Evolutionary conservation across 225 moss, liverwort and hornwort genomes (phyloP), one percentile per base, ranked within the genome.

Genomic region (Anthoceros angustus): DNA sequence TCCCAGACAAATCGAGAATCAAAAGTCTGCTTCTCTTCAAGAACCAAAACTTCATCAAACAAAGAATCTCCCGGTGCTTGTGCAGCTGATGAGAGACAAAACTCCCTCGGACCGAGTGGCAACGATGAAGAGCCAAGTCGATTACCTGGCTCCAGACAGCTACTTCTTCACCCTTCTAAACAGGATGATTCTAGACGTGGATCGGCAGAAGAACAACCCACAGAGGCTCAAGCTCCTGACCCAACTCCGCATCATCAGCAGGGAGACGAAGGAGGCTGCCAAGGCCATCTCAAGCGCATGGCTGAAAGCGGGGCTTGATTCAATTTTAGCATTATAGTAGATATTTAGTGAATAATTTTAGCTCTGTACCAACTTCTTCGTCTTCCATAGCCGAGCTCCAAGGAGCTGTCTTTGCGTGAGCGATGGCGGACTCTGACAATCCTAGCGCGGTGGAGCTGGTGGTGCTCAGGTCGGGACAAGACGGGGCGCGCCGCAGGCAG

Each of bases 111-210:
- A 87, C 63, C 82, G 88, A 12, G 72, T 85, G 14, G 81, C 79
- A 70, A 70, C 80, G 23, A 89, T 98, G 2, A 67, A 84, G 68
- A 77, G 79, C 45, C 77, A 86, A 65, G 21, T 77, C 42, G 45
- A 77, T 23, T 84, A 76, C 64, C 70, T 77, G 41, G 73, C 62
- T 62, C 32, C 87, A 41, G 86, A 77, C n/a, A 61, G 95, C 63
- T 98, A 92, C 76, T 98, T 98, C 68, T 98, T 74, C 72, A 85
- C 85, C 75, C 63, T 92, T n/a, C 76, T 92, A 40, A 68, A 80
- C 25, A 79, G 87, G 66, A 87, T 98, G 92, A 77, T 26, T 25
- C 55, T 49, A 9, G 98, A 98, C 72, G 98, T 98, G 32, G 95
- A 98, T 68, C 73, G 65, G 70, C 87, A 89, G 21, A 80, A 77